These are phyloP conservation scores for Cyberlindnera mycetangii DNA, from an alignment of 805 yeast species.

Conservation along the genomic window DNA sequence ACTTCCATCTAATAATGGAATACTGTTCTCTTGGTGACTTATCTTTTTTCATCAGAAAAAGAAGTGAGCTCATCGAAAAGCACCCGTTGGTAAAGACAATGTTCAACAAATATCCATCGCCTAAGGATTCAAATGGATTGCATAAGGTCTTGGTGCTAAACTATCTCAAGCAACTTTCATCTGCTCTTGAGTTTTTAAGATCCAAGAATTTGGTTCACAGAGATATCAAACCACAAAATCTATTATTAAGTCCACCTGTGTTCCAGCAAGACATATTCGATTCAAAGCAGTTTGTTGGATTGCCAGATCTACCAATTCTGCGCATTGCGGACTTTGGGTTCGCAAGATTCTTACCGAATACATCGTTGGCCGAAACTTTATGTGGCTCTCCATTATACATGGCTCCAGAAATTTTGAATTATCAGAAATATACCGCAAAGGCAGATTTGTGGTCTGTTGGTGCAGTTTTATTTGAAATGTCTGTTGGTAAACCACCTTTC, in stretches of 20 bases:
- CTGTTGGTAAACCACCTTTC: conserved; percentile 95
- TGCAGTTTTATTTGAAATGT: conserved; percentile 93
- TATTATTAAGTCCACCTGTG: conserved; percentile 77
- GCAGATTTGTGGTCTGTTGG: conserved; percentile 99
- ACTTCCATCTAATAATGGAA: conserved; percentile 92
- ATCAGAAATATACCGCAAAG: conserved; percentile 94
- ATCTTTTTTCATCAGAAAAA: conserved; percentile 77
- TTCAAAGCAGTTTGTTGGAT: conserved; percentile 59
- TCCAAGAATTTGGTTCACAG: conserved; percentile 86
- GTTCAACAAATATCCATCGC: conserved; percentile 80
- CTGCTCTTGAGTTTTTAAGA: conserved; percentile 80
- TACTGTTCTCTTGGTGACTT: conserved; percentile 95
- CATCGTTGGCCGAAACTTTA: conserved; percentile 93
- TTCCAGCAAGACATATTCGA: conserved; percentile 58
- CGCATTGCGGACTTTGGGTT: conserved; percentile 98
- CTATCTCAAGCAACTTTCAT: conserved; percentile 80
- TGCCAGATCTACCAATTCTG: conserved; percentile 84
- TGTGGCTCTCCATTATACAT: conserved; percentile 97
- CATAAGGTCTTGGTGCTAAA: conserved; percentile 77
- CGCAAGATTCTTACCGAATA: conserved; percentile 89
- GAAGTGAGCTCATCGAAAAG: conserved; percentile 64
- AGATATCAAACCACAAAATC: conserved; percentile 92
- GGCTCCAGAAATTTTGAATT: conserved; percentile 96
- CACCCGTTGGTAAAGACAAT: conserved; percentile 79
- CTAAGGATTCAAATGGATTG: conserved; percentile 72